Conservation (phyloP, 768 basidiomycete genomes). For the Leucosporidium yakuticum region DNA sequence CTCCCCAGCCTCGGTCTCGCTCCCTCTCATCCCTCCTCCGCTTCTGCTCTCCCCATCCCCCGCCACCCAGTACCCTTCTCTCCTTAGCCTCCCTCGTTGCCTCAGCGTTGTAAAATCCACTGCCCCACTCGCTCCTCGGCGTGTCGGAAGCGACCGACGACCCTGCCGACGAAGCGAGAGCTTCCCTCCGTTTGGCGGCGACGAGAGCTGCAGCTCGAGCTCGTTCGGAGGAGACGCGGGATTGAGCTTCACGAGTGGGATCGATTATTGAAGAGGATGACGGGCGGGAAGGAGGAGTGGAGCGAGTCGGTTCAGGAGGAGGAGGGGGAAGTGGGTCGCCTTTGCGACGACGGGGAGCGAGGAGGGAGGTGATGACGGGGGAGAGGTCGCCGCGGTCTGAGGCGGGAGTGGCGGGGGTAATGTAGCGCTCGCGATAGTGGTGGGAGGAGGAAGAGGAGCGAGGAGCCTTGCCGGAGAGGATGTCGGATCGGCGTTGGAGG, state of each 20-base stretch:
- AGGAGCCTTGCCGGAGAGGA: conserved; percentile 15
- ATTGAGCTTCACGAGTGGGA: conserved; percentile 9
- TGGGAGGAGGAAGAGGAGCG: neutral
- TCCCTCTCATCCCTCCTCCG: neutral
- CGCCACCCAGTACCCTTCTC: conserved; percentile 4
- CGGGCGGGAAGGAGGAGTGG: neutral
- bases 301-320: neutral
- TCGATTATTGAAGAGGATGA: neutral
- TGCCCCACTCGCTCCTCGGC: conserved; percentile 22
- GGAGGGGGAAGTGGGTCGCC: conserved; percentile 10
- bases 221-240: conserved; percentile 21
- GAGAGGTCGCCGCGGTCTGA: conserved; percentile 7
- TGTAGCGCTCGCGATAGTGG: conserved; percentile 22
- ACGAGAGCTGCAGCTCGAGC: conserved; percentile 25
- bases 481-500: conserved; percentile 32
- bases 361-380: conserved; percentile 23
- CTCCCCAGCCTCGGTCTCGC: neutral
- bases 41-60: conserved; percentile 4
- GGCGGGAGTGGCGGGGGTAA: conserved; percentile 1
- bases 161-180: neutral
- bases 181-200: conserved; percentile 4
- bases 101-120: conserved; percentile 27
- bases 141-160: conserved; percentile 11
- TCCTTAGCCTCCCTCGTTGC: conserved; percentile 14
- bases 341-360: neutral